Conservation (phyloP, 2,329 filamentous ascomycete genomes). For the Colletotrichum gloeosporioides region DNA sequence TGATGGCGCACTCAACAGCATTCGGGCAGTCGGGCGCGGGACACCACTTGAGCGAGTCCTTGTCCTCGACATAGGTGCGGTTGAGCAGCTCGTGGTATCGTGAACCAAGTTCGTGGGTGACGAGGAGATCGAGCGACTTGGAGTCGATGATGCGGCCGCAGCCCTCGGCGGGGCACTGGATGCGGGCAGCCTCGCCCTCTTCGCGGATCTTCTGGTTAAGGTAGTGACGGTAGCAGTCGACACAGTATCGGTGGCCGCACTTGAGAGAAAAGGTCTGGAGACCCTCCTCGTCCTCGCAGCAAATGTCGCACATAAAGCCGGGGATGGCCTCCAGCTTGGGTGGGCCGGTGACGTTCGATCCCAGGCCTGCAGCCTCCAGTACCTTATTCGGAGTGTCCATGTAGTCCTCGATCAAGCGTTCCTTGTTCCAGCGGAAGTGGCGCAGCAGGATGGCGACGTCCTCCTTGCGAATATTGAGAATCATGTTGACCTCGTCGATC, state of each 20-base stretch:
- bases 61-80: slow-evolving; percentile 96
- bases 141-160: slow-evolving; percentile 93
- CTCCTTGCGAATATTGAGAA: slow-evolving; percentile 87
- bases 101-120: slow-evolving; percentile 58
- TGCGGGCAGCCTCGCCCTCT: slow-evolving; percentile 93
- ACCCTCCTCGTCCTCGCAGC: slow-evolving; percentile 83
- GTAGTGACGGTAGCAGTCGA: slow-evolving; percentile 92
- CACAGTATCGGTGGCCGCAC: slow-evolving; percentile 92
- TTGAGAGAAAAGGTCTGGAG: slow-evolving; percentile 91
- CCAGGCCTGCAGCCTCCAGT: slow-evolving; percentile 84
- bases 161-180: slow-evolving; percentile 87
- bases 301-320: slow-evolving; percentile 93
- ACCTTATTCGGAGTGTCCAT: slow-evolving; percentile 87
- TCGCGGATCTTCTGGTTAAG: slow-evolving; percentile 91
- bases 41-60: slow-evolving; percentile 95
- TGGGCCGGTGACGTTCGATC: slow-evolving; percentile 62
- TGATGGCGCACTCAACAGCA: slow-evolving; percentile 86
- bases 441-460: slow-evolving; percentile 89
- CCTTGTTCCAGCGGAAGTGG: slow-evolving; percentile 94
- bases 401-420: slow-evolving; percentile 91
- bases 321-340: slow-evolving; percentile 74
- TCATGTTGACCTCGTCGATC: slow-evolving; percentile 88
- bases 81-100: slow-evolving; percentile 88
- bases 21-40: slow-evolving; percentile 97
- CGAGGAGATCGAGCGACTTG: slow-evolving; percentile 81